Evolutionary conservation across 768 basidiomycete genomes (phyloP).

Genomic region (Kockovaella imperatae): DNA sequence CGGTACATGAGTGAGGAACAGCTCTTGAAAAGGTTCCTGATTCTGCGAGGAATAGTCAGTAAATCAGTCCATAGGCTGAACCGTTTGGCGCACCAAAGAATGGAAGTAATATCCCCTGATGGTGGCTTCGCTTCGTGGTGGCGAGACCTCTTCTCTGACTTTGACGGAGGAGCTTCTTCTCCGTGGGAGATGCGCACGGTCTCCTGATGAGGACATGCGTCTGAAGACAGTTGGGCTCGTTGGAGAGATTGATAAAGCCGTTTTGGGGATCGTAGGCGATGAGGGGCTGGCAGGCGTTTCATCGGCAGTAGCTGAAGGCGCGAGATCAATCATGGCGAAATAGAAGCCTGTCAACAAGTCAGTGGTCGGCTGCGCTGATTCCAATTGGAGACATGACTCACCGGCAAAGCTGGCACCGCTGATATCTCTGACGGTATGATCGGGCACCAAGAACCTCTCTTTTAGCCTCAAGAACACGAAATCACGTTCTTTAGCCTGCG

Average conservation of each 20-base stretch:
- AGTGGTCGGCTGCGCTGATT: neutral
- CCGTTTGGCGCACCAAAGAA: constrained; percentile 46
- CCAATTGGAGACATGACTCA: constrained; percentile 44
- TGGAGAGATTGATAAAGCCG: constrained; percentile 42
- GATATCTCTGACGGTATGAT: constrained; percentile 86
- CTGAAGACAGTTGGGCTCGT: constrained; percentile 11
- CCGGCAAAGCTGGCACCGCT: constrained; percentile 92
- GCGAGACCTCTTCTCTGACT: constrained; percentile 46
- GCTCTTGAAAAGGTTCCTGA: constrained; percentile 61
- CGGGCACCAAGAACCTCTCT: constrained; percentile 90
- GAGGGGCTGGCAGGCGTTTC: constrained; percentile 45
- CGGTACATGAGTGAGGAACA: constrained; percentile 71
- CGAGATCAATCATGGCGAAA: constrained; percentile 89
- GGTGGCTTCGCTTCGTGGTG: constrained; percentile 23
- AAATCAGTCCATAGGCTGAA: neutral
- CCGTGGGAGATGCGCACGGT: too few species aligned
- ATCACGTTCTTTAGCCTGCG: constrained; percentile 29
- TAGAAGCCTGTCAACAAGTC: constrained; percentile 63
- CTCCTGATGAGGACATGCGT: constrained; percentile 6
- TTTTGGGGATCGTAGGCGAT: constrained; percentile 36
- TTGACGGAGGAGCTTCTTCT: too few species aligned
- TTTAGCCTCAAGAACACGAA: constrained; percentile 93
- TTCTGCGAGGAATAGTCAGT: constrained; percentile 15
- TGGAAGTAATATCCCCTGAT: constrained; percentile 62
- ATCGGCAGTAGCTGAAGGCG: constrained; percentile 52